Conservation (phyloP, 192 early-diverging fungal genomes). For the Podila verticillata region DNA sequence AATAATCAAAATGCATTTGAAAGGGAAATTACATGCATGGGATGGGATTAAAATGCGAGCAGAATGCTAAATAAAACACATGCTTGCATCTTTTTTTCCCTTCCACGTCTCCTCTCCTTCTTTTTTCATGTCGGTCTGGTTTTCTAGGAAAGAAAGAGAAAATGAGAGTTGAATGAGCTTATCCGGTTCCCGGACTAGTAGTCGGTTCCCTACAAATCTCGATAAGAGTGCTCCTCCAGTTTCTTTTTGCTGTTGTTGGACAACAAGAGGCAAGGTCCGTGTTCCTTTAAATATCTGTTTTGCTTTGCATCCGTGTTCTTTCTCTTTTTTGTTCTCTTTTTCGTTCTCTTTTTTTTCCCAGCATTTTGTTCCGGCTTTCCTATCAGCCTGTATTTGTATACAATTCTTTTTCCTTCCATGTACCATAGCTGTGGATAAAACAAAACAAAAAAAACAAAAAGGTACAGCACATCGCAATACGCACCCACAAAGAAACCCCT, state of each 20-base stretch:
- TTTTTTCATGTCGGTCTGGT: background rate
- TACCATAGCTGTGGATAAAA: background rate
- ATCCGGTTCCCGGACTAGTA: too few relatives aligned
- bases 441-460: too few relatives aligned
- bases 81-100: background rate
- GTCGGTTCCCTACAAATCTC: too few relatives aligned
- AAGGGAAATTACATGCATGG: too few relatives aligned
- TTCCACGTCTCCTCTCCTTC: background rate
- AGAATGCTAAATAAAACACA: background rate
- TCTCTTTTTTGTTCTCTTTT: background rate
- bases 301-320: background rate
- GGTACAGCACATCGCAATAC: too few relatives aligned
- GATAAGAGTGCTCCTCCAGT: too few relatives aligned
- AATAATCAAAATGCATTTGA: too few relatives aligned
- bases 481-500: too few relatives aligned
- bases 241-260: too few relatives aligned
- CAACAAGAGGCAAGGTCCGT: too few relatives aligned
- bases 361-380: background rate
- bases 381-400: background rate
- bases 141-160: background rate
- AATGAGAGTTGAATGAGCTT: background rate
- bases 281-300: too few relatives aligned
- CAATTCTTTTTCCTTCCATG: background rate
- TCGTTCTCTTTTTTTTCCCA: background rate
- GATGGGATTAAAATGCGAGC: too few relatives aligned